These are phyloP conservation scores for Suhomyces pyralidae DNA, from an alignment of 805 yeast genomes.

Conservation along the genomic window DNA sequence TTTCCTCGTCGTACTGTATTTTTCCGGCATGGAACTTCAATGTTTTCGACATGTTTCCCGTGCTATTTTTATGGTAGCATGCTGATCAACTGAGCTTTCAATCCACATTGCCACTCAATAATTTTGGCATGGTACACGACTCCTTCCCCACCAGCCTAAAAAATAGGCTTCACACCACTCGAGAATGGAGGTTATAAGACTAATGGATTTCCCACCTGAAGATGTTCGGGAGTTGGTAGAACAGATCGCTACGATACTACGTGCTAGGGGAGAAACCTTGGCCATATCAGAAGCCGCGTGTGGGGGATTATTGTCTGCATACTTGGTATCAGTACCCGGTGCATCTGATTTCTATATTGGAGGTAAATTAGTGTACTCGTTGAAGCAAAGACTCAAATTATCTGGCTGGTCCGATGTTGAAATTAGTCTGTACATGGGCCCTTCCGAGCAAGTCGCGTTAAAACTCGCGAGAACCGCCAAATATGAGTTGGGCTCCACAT, in stretches of 20 bases:
- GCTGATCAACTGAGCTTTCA: background rate
- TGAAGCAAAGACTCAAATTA: constrained; percentile 68
- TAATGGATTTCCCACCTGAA: constrained; percentile 56
- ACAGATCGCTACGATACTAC: constrained; percentile 56
- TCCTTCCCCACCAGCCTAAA: background rate
- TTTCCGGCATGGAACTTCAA: constrained; percentile 74
- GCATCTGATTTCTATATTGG: constrained; percentile 84
- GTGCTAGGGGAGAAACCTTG: constrained; percentile 56
- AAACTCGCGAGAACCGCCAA: constrained; percentile 75
- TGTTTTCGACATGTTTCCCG: constrained; percentile 17
- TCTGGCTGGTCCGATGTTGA: constrained; percentile 79
- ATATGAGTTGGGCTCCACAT: constrained; percentile 79
- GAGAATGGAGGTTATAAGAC: background rate
- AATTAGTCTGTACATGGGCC: constrained; percentile 73
- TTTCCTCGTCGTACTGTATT: constrained; percentile 60
- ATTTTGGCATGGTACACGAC: constrained; percentile 4
- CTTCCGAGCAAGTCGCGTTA: constrained; percentile 70
- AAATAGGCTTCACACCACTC: background rate
- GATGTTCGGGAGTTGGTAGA: constrained; percentile 49
- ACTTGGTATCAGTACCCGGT: constrained; percentile 78
- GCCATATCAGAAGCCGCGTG: constrained; percentile 88
- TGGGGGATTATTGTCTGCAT: constrained; percentile 82
- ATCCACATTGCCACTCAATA: background rate
- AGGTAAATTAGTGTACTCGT: constrained; percentile 74
- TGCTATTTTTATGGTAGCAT: background rate